These are phyloP conservation scores for Amylocystis lapponica DNA, from an alignment of 768 basidiomycete genomes.

Conservation along the genomic window DNA sequence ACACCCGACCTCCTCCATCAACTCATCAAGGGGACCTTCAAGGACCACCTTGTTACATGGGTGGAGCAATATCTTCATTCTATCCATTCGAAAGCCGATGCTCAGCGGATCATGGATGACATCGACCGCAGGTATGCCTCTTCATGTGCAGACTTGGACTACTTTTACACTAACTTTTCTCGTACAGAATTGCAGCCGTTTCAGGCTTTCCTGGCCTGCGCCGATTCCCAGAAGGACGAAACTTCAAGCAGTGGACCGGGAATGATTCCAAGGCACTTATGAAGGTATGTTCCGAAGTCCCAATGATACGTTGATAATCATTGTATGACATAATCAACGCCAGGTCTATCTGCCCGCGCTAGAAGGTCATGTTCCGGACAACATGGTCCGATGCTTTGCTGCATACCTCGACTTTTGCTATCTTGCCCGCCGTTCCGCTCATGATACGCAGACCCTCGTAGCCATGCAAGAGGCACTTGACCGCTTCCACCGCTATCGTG, in stretches of 20 bases:
- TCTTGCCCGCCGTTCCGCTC: constrained; percentile 5
- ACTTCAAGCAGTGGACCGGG: no score
- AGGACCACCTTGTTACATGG: constrained; percentile 9
- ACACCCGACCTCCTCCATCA: constrained; percentile 40
- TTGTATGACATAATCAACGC: no score
- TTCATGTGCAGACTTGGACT: no score
- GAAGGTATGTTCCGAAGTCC: constrained; percentile 8
- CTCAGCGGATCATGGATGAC: no score
- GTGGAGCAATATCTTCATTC: constrained; percentile 18
- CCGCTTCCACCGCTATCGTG: constrained; percentile 7
- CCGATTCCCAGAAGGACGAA: no score
- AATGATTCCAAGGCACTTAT: constrained; percentile 19
- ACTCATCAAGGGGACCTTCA: constrained; percentile 41
- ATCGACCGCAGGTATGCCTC: constrained; percentile 9
- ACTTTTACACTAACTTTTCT: no score
- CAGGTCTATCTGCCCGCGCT: constrained; percentile 21
- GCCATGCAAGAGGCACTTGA: constrained; percentile 8
- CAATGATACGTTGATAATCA: background rate
- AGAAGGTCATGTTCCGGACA: no score
- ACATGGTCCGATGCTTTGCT: no score
- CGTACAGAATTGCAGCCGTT: constrained; percentile 11
- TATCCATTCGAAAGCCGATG: constrained; percentile 1
- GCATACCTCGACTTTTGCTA: constrained; percentile 20
- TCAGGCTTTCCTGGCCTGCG: no score
- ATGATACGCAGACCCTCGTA: background rate